Conservation (phyloP, 2,329 filamentous ascomycete genomes). For the Rhinocladiella mackenziei region DNA sequence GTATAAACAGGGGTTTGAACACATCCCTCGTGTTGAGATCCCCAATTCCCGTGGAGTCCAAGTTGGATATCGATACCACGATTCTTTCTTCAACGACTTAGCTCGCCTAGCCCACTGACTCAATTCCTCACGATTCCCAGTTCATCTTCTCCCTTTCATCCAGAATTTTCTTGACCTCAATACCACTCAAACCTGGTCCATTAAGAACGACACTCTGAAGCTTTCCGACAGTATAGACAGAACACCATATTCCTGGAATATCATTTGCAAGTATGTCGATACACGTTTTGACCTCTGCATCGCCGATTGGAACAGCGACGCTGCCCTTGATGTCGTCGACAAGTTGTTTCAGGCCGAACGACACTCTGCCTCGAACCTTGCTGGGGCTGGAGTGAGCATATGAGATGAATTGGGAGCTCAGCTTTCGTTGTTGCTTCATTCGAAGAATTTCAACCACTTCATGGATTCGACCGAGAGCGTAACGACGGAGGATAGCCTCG, state of each 20-base stretch:
- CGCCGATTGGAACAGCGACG: constrained; percentile 49
- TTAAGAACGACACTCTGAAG: constrained; percentile 26
- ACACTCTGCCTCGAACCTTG: constrained; percentile 53
- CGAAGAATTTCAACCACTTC: constrained; percentile 65
- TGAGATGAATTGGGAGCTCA: constrained; percentile 30
- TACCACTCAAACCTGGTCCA: constrained; percentile 23
- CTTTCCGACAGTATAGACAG: constrained; percentile 37
- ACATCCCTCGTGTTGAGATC: no score
- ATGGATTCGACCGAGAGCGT: constrained; percentile 63
- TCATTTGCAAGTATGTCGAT: constrained; percentile 46
- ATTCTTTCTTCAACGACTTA: no score
- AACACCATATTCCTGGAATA: constrained; percentile 50
- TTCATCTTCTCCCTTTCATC: constrained; percentile 1
- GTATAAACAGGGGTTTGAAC: no score
- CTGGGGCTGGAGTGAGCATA: constrained; percentile 32
- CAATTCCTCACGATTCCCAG: neutral
- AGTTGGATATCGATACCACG: no score
- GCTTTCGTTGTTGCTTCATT: constrained; percentile 51
- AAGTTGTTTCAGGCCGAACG: constrained; percentile 62
- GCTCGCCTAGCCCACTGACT: no score
- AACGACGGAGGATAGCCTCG: constrained; percentile 57
- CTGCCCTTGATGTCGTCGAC: constrained; percentile 66
- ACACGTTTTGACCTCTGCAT: constrained; percentile 46
- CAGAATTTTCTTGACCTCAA: constrained; percentile 21
- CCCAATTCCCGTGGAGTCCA: no score